Evolutionary conservation across 2,329 filamentous ascomycete species (phyloP).

Genomic region (Bertia moriformis): DNA sequence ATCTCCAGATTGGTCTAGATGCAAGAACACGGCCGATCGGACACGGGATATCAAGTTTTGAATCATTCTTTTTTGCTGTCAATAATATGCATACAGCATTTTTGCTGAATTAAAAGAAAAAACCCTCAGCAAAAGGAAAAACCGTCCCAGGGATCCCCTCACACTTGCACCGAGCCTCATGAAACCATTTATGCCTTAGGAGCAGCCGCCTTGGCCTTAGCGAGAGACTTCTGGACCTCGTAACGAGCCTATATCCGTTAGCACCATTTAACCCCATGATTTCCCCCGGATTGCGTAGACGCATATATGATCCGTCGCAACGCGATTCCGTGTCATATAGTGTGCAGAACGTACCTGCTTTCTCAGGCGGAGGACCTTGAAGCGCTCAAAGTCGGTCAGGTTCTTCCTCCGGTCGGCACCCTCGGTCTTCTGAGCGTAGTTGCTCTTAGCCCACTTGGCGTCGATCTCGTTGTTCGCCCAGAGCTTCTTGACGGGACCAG

Average conservation of each 20-base stretch:
- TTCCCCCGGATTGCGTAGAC: too few species aligned
- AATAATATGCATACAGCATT: slow-evolving; percentile 22
- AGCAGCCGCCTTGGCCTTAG: slow-evolving; percentile 71
- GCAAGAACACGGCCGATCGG: too few species aligned
- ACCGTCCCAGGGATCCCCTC: not conserved
- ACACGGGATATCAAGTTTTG: slow-evolving; percentile 23
- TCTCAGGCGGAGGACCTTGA: slow-evolving; percentile 98
- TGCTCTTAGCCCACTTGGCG: slow-evolving; percentile 78
- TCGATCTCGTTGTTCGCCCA: slow-evolving; percentile 91
- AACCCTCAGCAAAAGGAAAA: slow-evolving; percentile 7
- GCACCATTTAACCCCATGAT: too few species aligned
- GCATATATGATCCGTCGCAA: too few species aligned
- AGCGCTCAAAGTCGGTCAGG: slow-evolving; percentile 96
- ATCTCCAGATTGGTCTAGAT: too few species aligned
- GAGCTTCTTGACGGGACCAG: slow-evolving; percentile 66
- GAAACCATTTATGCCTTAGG: slow-evolving; percentile 40
- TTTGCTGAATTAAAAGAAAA: slow-evolving; percentile 9
- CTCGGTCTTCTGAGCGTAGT: slow-evolving; percentile 86
- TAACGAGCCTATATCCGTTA: slow-evolving; percentile 71
- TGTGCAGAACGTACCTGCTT: slow-evolving; percentile 71
- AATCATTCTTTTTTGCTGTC: slow-evolving; percentile 24
- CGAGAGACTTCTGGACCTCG: slow-evolving; percentile 91
- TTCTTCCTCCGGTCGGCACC: slow-evolving; percentile 75
- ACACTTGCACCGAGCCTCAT: slow-evolving; percentile 24
- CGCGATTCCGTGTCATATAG: too few species aligned